Percentiles rank a stretch among this genome's conserved stretches.
Evolutionary conservation across 179 eudicot species (phyloP).

Genomic region (Drosera spatulata): DNA sequence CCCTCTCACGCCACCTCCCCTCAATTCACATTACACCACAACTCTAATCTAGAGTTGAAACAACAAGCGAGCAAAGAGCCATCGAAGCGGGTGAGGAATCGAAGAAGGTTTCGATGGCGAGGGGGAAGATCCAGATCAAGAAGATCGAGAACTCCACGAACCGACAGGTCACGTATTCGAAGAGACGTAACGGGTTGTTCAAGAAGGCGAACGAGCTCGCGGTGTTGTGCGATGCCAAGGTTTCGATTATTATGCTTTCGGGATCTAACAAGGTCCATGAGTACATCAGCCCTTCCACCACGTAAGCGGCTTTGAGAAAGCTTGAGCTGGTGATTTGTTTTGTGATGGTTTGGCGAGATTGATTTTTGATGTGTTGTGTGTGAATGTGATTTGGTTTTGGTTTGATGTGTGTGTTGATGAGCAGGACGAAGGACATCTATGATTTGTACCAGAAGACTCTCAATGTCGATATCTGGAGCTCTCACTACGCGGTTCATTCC

Average conservation of each 20-base stretch:
- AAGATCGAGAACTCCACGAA: slow-evolving; percentile 4
- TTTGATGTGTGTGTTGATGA: neutral
- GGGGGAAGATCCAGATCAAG: slow-evolving; percentile 3
- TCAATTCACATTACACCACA: too few relatives aligned
- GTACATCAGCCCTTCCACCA: slow-evolving; percentile 1
- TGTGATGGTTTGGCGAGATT: too few relatives aligned
- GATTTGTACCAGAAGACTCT: neutral
- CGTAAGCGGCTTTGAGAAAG: neutral
- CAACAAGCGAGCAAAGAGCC: too few relatives aligned
- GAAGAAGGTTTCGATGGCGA: neutral
- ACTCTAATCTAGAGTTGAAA: too few relatives aligned
- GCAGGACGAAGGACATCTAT: slow-evolving; percentile 1
- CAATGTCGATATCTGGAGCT: neutral
- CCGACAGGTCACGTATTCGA: slow-evolving; percentile 3
- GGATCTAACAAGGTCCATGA: neutral
- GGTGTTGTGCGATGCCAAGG: slow-evolving; percentile 3
- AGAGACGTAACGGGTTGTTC: slow-evolving; percentile 2
- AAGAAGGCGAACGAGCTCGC: slow-evolving; percentile 2
- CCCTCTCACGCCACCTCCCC: too few relatives aligned
- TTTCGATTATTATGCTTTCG: slow-evolving; percentile 3
- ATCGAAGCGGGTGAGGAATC: too few relatives aligned
- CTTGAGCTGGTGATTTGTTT: too few relatives aligned
- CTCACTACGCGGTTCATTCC: slow-evolving; percentile 1
- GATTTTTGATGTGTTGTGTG: neutral
- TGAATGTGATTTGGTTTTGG: neutral